These are phyloP conservation scores for Globisporangium alternatum DNA, from an alignment of 352 stramenopile species.

Conservation along the genomic window DNA sequence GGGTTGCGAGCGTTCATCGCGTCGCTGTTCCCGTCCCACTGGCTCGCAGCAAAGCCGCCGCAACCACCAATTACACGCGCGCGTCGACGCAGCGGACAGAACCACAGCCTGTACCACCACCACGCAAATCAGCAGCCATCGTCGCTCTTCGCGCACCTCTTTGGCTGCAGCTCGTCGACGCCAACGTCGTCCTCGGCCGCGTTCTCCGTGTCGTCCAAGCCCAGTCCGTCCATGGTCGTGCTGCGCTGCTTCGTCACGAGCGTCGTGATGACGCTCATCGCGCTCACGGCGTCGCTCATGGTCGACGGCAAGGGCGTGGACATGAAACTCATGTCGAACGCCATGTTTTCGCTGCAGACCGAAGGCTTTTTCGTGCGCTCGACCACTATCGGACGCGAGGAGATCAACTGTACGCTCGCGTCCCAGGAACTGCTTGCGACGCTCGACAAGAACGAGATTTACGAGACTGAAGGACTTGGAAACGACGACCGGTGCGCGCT, in stretches of 20 bases:
- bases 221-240: constrained; percentile 19
- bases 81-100: constrained; percentile 17
- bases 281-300: constrained; percentile 43
- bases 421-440: constrained; percentile 46
- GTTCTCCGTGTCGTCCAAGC: constrained; percentile 23
- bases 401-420: constrained; percentile 45
- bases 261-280: constrained; percentile 23
- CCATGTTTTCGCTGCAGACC: constrained; percentile 56
- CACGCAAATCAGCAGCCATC: constrained; percentile 9
- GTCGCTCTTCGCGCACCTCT: constrained; percentile 10
- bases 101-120: constrained; percentile 15
- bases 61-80: neutral
- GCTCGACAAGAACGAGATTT: constrained; percentile 40
- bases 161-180: constrained; percentile 12
- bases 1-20: constrained; percentile 21
- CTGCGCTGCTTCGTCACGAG: constrained; percentile 27
- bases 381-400: constrained; percentile 34
- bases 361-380: constrained; percentile 52
- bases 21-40: constrained; percentile 47
- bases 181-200: constrained; percentile 8
- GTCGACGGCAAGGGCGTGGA: constrained; percentile 46
- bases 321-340: constrained; percentile 70
- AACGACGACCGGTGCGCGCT: constrained; percentile 67
- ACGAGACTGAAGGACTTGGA: constrained; percentile 36
- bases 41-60: constrained; percentile 19